phyloP scores from a whole-genome alignment of 1,139 yeast species.

The Zygosaccharomyces pseudobailii region DNA sequence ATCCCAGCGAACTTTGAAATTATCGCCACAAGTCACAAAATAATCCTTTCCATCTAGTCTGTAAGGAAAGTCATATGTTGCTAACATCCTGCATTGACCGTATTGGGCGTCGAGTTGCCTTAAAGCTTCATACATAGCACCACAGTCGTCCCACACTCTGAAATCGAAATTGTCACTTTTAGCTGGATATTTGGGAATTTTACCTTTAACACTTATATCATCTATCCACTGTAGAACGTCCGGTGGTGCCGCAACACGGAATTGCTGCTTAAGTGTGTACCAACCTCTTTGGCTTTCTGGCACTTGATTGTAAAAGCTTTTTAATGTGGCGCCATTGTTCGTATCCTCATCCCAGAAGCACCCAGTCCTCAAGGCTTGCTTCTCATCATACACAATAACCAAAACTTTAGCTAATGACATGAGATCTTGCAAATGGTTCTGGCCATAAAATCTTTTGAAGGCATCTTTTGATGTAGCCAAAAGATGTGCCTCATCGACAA shows the following conservation, averaged over 20 bases:
- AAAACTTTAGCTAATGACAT: slow-evolving; percentile 36
- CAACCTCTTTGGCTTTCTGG: slow-evolving; percentile 20
- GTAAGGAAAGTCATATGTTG: slow-evolving; percentile 43
- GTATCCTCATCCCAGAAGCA: slow-evolving; percentile 38
- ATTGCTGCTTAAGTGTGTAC: slow-evolving; percentile 36
- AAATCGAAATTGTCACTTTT: slow-evolving; percentile 33
- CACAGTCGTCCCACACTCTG: slow-evolving; percentile 39
- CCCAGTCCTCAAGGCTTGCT: slow-evolving; percentile 41
- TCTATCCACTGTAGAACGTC: slow-evolving; percentile 40
- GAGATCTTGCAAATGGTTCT: slow-evolving; percentile 39
- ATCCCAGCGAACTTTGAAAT: slow-evolving; percentile 41
- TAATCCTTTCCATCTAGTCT: slow-evolving; percentile 40
- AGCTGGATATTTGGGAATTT: slow-evolving; percentile 32
- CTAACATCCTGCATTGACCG: slow-evolving; percentile 40
- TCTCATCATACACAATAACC: slow-evolving; percentile 40
- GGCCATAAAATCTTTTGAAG: slow-evolving; percentile 39
- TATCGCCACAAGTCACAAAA: slow-evolving; percentile 39
- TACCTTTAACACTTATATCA: slow-evolving; percentile 34
- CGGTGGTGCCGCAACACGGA: slow-evolving; percentile 38
- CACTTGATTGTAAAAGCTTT: slow-evolving; percentile 14
- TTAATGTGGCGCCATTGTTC: slow-evolving; percentile 32
- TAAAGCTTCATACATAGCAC: slow-evolving; percentile 36
- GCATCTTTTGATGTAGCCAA: slow-evolving; percentile 40
- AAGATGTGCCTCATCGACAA: slow-evolving; percentile 42
- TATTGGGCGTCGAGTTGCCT: slow-evolving; percentile 26